phyloP scores from a whole-genome alignment of 345 rosid genomes.

The Gossypium mustelinum region DNA sequence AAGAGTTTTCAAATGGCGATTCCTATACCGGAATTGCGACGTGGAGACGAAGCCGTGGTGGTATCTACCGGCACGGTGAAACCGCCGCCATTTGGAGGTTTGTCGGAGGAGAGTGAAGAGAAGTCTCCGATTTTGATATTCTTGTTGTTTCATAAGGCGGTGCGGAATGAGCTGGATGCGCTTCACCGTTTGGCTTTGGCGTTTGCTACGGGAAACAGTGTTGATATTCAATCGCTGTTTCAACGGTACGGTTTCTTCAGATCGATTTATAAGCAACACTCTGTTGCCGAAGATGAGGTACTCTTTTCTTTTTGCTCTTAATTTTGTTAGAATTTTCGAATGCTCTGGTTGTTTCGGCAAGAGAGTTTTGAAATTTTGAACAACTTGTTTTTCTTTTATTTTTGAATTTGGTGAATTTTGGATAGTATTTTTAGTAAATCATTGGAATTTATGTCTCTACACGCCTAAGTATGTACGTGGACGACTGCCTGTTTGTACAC shows the following conservation, averaged over 20 bases:
- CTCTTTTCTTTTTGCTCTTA: conserved; percentile 2
- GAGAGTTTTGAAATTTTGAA: neutral
- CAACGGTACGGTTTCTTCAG: conserved; percentile 62
- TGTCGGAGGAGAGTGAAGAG: conserved; percentile 31
- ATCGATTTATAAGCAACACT: conserved; percentile 71
- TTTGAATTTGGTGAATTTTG: neutral
- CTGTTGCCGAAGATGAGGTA: conserved; percentile 92
- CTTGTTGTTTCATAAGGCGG: conserved; percentile 76
- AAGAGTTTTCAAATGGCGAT: conserved; percentile 53
- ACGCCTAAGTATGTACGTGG: neutral
- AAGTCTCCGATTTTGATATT: conserved; percentile 77
- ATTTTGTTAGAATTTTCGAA: conserved; percentile 2
- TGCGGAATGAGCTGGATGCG: conserved; percentile 73
- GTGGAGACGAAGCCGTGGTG: conserved; percentile 38
- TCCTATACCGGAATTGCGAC: conserved; percentile 60
- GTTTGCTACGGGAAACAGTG: conserved; percentile 59
- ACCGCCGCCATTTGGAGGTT: conserved; percentile 27
- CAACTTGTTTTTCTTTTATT: neutral
- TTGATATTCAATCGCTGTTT: conserved; percentile 45
- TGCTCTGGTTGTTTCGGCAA: conserved; percentile 15
- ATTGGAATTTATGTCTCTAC: neutral
- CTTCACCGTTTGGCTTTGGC: conserved; percentile 71
- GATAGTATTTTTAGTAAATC: neutral
- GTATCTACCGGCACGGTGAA: conserved; percentile 29
- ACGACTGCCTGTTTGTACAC: neutral